A percentile compares a stretch with the other conserved stretches of the same genome.
These are phyloP conservation scores for Pseudopithomyces chartarum DNA, from an alignment of 2,329 filamentous ascomycete species.

Conservation along the genomic window DNA sequence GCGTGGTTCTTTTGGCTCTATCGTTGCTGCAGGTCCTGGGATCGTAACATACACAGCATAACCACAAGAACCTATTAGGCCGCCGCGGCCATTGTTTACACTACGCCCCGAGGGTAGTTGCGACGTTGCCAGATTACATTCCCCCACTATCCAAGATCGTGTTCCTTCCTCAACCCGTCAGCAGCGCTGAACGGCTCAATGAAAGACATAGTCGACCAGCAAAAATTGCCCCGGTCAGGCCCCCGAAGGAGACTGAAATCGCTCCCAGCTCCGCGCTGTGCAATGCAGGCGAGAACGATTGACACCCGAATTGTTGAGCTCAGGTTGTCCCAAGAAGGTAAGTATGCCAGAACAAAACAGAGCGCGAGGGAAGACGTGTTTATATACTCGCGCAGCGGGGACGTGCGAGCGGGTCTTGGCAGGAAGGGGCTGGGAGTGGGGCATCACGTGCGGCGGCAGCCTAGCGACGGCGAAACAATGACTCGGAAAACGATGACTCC, in stretches of 20 bases:
- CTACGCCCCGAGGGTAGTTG: too few species aligned
- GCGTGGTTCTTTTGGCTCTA: too few species aligned
- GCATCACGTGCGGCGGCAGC: neutral
- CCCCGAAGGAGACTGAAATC: conserved; percentile 41
- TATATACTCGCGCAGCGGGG: neutral
- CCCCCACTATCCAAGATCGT: neutral
- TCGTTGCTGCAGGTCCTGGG: too few species aligned
- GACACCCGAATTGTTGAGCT: conserved; percentile 38
- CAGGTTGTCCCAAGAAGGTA: conserved; percentile 40
- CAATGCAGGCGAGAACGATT: conserved; percentile 41
- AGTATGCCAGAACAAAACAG: conserved; percentile 21
- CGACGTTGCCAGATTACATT: neutral
- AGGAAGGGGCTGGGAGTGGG: neutral
- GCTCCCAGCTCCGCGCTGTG: conserved; percentile 42
- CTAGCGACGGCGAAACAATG: neutral
- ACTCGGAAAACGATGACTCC: too few species aligned
- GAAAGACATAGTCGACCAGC: conserved; percentile 42
- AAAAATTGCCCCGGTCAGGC: conserved; percentile 41
- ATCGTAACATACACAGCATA: too few species aligned
- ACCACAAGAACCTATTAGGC: neutral
- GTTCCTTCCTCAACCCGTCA: conserved; percentile 45
- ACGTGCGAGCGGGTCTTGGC: neutral
- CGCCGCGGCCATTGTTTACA: too few species aligned
- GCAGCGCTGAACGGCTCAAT: conserved; percentile 38
- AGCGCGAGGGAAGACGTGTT: neutral